Base-by-base conservation (phyloP, 2,329 filamentous ascomycete species). In the Nigrograna mackinnonii region DNA sequence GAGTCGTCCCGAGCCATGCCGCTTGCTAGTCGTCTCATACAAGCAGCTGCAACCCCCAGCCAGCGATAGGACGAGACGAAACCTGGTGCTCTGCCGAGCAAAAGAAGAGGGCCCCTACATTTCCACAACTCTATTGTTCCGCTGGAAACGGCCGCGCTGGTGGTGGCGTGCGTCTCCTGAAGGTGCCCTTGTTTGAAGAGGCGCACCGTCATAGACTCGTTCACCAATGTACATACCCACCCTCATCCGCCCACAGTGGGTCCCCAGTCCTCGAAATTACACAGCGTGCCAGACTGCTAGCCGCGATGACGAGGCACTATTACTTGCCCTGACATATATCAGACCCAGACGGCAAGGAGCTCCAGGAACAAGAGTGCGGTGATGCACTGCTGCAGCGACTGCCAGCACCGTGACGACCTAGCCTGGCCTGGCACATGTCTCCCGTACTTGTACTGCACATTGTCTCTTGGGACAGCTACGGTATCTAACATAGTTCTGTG, bases 11-110 rank as follows among this genome's bases (percentile, higher is more conserved):
- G n/a, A n/a, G n/a, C n/a, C n/a, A n/a, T 43, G 44, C 54, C 52
- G 46, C 52, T 51, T 50, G 50, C 54, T 59, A 46, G 54, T 54
- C 47, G 49, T 61, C 54, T 58, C 50, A 54, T 34, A 49, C 39
- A 46, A 40, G 47, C 54, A 44, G 47, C 42, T 41, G 44, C 39
- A 46, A 41, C 46, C 40, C 46, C 41, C 26, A 50, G 41, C 39
- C 37, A 49, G 41, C 58, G 52, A 60, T 55, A 56, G 53, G 57
- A 11, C 37, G 9, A 32, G n/a, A n/a, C n/a, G n/a, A n/a, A n/a
- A n/a, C n/a, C n/a, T n/a, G n/a, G n/a, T n/a, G n/a, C n/a, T n/a
- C n/a, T n/a, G n/a, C n/a, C n/a, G n/a, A n/a, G n/a, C n/a, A n/a
- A n/a, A n/a, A 26, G 32, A 24, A 34, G 31, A 17, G 14, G 22